Evolutionary conservation across 345 rosid genomes (phyloP), one percentile per base, ranked within the genome.

Genomic region (Populus pruinosa): DNA sequence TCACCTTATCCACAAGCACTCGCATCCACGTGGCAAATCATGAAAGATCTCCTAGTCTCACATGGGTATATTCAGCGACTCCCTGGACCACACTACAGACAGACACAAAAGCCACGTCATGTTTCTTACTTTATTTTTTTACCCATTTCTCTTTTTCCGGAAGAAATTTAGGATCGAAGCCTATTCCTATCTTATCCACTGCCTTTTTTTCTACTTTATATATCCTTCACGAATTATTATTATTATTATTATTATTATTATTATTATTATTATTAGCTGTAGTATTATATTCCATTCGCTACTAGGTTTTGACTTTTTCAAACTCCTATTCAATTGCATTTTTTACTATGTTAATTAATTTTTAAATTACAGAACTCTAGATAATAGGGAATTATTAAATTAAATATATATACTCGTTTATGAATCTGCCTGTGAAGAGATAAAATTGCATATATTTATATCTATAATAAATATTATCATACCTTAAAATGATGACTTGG

Each of bases 1-100:
- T n/a, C 23, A 31, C 72, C 86, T 78, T 74, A 76, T 86, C 87
- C 75, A 49, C 62, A 43, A 63, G 43, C 25, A n/a, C 25, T 43
- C 11, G 0, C 16, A 6, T 62, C 79, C 81, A 84, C 78, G 86
- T 84, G 87, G 81, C 72, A 1, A 6, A 43, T 31, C 41, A 6
- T 18, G 50, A 13, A 7, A 14, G 13, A 39, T n/a, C 43, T 5
- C 5, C 6, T 9, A 47, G 62, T 23, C 82, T 73, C 85, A 53
- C 69, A 3, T n/a, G 25, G 61, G 71, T 29, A 56, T 71, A 38
- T 83, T 79, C 82, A 47, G 35, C 72, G 69, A 76, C 82, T 0
- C 6, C 41, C 0, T 20, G 77, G 83, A 82, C 82, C 82, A 69
- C 72, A 31, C 9, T 11, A 43, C 47, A 43, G 2, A 43, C 47